Percentiles rank a stretch among this genome's conserved stretches.
These are phyloP conservation scores for Suillus hirtellus DNA, from an alignment of 768 basidiomycete species.

Conservation along the genomic window DNA sequence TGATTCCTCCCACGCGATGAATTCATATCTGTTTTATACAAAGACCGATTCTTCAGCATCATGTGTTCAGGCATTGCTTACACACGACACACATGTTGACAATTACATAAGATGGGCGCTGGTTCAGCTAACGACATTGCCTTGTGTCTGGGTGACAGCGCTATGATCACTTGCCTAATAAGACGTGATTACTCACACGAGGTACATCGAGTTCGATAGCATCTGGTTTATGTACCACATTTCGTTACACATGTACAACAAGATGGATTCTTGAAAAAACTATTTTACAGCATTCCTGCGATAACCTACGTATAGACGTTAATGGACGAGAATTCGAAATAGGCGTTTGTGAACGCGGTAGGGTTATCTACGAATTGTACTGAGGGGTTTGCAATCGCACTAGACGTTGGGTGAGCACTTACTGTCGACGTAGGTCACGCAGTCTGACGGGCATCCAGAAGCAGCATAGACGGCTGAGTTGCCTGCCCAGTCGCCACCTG, in stretches of 20 bases:
- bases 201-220: neutral
- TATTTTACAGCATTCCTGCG: neutral
- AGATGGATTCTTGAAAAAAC: neutral
- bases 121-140: neutral
- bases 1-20: neutral
- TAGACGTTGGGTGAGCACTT: conserved; percentile 9
- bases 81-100: neutral
- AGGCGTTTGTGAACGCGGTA: conserved; percentile 40
- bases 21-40: neutral
- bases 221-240: neutral
- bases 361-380: conserved; percentile 33
- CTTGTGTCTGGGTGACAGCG: neutral
- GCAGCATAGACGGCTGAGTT: conserved; percentile 24
- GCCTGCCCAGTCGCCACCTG: conserved; percentile 35
- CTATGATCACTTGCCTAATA: neutral
- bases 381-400: neutral
- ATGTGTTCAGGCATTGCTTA: conserved; percentile 3
- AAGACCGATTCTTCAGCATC: neutral
- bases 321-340: conserved; percentile 41
- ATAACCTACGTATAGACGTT: conserved; percentile 34
- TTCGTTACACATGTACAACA: neutral
- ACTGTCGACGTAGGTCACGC: conserved; percentile 33
- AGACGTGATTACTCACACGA: neutral
- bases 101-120: neutral
- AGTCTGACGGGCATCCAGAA: conserved; percentile 34